These are phyloP conservation scores for Scedosporium dehoogii DNA, from an alignment of 2,329 filamentous ascomycete species.

Conservation along the genomic window DNA sequence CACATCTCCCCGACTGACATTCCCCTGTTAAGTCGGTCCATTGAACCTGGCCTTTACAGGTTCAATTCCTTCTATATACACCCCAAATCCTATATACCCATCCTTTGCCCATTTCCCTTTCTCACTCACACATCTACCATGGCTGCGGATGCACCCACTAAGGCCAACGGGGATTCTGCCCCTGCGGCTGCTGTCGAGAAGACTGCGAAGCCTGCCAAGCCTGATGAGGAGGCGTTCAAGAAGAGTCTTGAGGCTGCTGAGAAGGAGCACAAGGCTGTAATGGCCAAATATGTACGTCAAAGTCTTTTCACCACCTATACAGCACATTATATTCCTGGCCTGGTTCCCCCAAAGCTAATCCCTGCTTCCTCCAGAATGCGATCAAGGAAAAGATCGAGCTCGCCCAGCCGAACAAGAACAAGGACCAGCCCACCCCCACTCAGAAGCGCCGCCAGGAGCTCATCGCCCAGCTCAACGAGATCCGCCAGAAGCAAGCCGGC, in stretches of 20 bases:
- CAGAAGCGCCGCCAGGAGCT: slow-evolving; percentile 82
- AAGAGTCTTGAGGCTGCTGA: slow-evolving; percentile 68
- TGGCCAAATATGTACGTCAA: slow-evolving; percentile 44
- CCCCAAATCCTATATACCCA: slow-evolving; percentile 2
- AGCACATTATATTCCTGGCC: not conserved
- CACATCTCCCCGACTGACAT: slow-evolving; percentile 3
- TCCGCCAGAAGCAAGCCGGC: slow-evolving; percentile 76
- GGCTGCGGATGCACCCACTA: slow-evolving; percentile 30
- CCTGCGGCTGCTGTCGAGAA: slow-evolving; percentile 27
- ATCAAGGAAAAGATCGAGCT: slow-evolving; percentile 82
- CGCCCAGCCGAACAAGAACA: slow-evolving; percentile 60
- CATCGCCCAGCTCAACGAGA: slow-evolving; percentile 69
- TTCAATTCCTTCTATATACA: slow-evolving; percentile 10
- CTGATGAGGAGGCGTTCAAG: slow-evolving; percentile 79
- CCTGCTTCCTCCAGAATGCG: slow-evolving; percentile 52
- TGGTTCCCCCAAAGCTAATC: not conserved
- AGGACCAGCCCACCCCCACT: slow-evolving; percentile 70
- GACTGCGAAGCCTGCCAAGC: slow-evolving; percentile 59
- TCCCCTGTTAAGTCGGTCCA: not conserved
- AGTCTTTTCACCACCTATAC: slow-evolving; percentile 7
- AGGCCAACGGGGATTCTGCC: slow-evolving; percentile 34
- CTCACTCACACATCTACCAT: slow-evolving; percentile 15
- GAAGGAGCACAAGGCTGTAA: slow-evolving; percentile 72
- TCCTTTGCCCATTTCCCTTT: not conserved
- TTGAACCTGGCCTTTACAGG: not conserved